Evolutionary conservation across 2,329 filamentous ascomycete genomes (phyloP).

Genomic region (Fusarium succisae): DNA sequence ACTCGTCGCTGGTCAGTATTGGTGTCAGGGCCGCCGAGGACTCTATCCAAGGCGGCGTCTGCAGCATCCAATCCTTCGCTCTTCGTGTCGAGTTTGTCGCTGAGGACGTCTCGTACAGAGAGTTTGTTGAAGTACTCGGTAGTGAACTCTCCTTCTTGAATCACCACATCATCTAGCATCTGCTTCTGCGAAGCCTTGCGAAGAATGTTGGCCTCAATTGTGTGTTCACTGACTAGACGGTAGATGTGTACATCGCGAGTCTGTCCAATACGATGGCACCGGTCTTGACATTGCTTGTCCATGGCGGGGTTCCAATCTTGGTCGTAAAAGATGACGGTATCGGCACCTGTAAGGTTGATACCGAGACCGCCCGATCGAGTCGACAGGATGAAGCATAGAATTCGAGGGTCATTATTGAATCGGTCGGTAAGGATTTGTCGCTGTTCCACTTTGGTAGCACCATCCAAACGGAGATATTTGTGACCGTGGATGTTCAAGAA

Average conservation of each 20-base stretch:
- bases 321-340: conserved; percentile 99
- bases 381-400: conserved; percentile 94
- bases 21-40: conserved; percentile 74
- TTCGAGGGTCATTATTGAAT: conserved; percentile 94
- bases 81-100: conserved; percentile 62
- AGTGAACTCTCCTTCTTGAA: conserved; percentile 97
- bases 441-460: conserved; percentile 95
- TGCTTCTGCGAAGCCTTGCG: conserved; percentile 97
- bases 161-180: conserved; percentile 97
- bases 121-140: conserved; percentile 93
- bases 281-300: conserved; percentile 99
- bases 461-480: conserved; percentile 94
- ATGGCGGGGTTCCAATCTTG: conserved; percentile 99
- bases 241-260: conserved; percentile 98
- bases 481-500: conserved; percentile 98
- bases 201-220: conserved; percentile 97
- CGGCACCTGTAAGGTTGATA: conserved; percentile 95
- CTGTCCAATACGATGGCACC: conserved; percentile 96
- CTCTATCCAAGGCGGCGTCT: conserved; percentile 84
- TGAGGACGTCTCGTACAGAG: conserved; percentile 75
- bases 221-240: conserved; percentile 90
- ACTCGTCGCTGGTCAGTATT: conserved; percentile 70
- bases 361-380: conserved; percentile 93
- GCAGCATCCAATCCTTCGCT: conserved; percentile 72
- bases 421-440: conserved; percentile 94